phyloP scores from a whole-genome alignment of 1,284 basidiomycete species.

The Rhodotorula sp. region DNA sequence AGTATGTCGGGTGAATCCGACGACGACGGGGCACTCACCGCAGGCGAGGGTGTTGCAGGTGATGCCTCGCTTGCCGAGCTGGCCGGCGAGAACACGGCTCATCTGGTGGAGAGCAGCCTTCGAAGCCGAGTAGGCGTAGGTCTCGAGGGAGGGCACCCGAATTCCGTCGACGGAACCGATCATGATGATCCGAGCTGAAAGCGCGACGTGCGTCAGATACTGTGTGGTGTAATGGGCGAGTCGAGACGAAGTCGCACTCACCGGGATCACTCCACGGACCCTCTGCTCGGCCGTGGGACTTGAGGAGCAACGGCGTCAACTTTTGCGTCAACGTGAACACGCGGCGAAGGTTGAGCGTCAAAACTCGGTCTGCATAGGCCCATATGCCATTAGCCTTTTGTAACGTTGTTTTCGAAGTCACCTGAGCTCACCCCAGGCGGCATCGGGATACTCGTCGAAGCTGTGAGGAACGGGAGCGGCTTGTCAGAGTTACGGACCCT shows the following conservation, averaged over 20 bases:
- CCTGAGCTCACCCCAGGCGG: conserved; percentile 45
- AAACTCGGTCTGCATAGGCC: conserved; percentile 54
- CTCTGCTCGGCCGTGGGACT: conserved; percentile 44
- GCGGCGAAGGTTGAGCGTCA: conserved; percentile 66
- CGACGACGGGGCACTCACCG: conserved; percentile 2
- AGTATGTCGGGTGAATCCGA: neutral
- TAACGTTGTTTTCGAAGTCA: neutral
- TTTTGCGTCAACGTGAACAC: conserved; percentile 70
- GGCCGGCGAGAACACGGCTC: conserved; percentile 61
- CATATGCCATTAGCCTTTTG: neutral
- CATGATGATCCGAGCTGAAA: conserved; percentile 42
- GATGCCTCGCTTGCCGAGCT: conserved; percentile 62
- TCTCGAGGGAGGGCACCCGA: conserved; percentile 55
- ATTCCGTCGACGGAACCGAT: conserved; percentile 45
- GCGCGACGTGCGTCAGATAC: neutral
- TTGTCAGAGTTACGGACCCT: too few relatives aligned
- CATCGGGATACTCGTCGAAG: conserved; percentile 56
- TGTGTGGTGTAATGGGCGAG: neutral
- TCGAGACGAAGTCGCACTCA: conserved; percentile 52
- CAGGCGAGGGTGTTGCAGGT: conserved; percentile 68
- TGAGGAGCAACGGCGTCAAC: conserved; percentile 56
- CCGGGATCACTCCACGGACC: conserved; percentile 42
- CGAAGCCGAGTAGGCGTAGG: conserved; percentile 66
- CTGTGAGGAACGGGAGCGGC: conserved; percentile 40
- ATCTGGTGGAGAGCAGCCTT: conserved; percentile 65